phyloP scores from a whole-genome alignment of 106 monocot genomes.

The Dendrobium nobile region DNA sequence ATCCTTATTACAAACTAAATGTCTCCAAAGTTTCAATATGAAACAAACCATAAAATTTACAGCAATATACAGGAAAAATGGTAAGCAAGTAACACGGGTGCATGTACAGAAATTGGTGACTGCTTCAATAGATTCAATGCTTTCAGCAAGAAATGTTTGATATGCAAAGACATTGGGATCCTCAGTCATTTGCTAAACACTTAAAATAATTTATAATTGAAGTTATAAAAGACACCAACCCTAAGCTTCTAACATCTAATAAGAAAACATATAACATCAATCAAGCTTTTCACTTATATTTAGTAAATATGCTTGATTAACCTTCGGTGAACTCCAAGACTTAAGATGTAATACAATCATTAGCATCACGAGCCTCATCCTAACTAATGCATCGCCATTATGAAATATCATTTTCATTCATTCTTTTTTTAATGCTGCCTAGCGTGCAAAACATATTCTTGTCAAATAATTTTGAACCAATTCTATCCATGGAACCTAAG shows the following conservation, averaged over 20 bases:
- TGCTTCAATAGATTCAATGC: background rate
- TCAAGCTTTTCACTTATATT: background rate
- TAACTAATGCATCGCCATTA: no score
- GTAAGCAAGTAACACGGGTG: background rate
- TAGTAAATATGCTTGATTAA: background rate
- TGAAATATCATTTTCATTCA: no score
- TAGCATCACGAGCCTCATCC: no score
- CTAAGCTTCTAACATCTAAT: background rate
- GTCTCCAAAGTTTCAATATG: background rate
- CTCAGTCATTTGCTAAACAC: background rate
- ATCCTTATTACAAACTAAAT: background rate
- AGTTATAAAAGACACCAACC: background rate
- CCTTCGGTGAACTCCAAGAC: background rate
- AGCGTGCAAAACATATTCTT: no score
- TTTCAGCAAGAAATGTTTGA: background rate
- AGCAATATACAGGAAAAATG: background rate
- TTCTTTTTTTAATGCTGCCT: no score
- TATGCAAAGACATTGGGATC: background rate
- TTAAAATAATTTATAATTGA: background rate
- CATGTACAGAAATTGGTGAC: background rate
- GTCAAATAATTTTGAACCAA: no score
- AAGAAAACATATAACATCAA: background rate
- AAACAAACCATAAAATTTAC: constrained; percentile 1
- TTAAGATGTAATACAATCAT: background rate
- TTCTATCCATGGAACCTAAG: no score